Conservation (phyloP, 805 yeast species). For the Yueomyces sinensis region DNA sequence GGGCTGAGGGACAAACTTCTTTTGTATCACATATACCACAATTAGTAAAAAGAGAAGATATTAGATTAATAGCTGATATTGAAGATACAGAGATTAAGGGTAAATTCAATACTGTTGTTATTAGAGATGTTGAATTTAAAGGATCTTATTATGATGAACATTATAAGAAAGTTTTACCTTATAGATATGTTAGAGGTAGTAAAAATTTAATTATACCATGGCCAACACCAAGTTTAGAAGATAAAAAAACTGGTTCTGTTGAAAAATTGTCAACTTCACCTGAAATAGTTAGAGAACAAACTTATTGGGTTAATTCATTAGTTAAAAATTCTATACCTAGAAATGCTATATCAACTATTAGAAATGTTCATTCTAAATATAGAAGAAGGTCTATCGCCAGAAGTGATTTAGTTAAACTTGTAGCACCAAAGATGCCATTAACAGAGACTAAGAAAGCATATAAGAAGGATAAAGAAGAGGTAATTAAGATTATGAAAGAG, state of each 20-base stretch:
- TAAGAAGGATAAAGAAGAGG: slow-evolving; percentile 37
- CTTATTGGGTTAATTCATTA: slow-evolving; percentile 58
- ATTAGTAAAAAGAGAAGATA: slow-evolving; percentile 42
- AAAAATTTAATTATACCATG: slow-evolving; percentile 69
- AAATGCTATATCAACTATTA: slow-evolving; percentile 50
- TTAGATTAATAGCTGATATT: slow-evolving; percentile 69
- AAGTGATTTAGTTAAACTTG: slow-evolving; percentile 46
- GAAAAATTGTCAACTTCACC: slow-evolving; percentile 37
- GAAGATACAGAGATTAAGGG: slow-evolving; percentile 47
- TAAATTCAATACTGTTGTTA: slow-evolving; percentile 51
- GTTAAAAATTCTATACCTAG: slow-evolving; percentile 57
- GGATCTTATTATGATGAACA: slow-evolving; percentile 65
- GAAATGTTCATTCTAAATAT: slow-evolving; percentile 64
- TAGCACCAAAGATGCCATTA: slow-evolving; percentile 68
- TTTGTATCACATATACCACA: slow-evolving; percentile 62
- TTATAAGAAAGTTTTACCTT: slow-evolving; percentile 61
- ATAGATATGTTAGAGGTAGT: slow-evolving; percentile 61
- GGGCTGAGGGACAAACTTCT: slow-evolving; percentile 60
- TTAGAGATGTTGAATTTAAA: slow-evolving; percentile 54
- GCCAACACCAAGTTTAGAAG: slow-evolving; percentile 54
- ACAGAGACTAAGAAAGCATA: slow-evolving; percentile 48
- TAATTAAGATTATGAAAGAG: slow-evolving; percentile 27
- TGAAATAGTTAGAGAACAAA: slow-evolving; percentile 50
- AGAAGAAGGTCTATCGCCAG: slow-evolving; percentile 51
- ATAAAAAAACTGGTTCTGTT: slow-evolving; percentile 35